Evolutionary conservation across 345 rosid species (phyloP).

Genomic region (Ceriops tagal): DNA sequence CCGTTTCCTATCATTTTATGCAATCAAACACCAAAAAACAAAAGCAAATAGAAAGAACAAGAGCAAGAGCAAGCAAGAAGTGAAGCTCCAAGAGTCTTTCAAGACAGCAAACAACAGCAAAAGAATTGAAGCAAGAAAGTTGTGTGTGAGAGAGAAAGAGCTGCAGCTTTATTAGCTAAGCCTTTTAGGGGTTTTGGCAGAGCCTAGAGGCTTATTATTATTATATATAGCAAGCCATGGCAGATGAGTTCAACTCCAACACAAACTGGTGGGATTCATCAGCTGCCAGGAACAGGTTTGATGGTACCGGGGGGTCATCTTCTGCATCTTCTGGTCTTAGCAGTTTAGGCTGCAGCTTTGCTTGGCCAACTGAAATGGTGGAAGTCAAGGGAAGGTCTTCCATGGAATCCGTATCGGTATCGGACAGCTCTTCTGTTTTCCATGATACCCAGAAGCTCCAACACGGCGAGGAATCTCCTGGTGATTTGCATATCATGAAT

Average conservation of each 20-base stretch:
- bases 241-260: constrained; percentile 51
- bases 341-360: constrained; percentile 40
- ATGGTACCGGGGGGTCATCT: constrained; percentile 36
- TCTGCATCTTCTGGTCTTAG: constrained; percentile 51
- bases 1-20: constrained; percentile 53
- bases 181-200: neutral
- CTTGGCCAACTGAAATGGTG: constrained; percentile 53
- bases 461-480: constrained; percentile 21
- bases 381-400: constrained; percentile 54
- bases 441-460: constrained; percentile 51
- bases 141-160: too few species aligned
- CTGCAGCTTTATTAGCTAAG: neutral
- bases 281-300: constrained; percentile 38
- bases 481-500: constrained; percentile 73
- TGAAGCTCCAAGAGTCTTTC: neutral
- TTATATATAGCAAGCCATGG: constrained; percentile 36
- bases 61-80: neutral
- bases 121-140: too few species aligned
- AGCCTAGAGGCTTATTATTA: neutral
- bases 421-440: constrained; percentile 47
- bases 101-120: neutral
- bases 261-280: constrained; percentile 67
- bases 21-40: constrained; percentile 7
- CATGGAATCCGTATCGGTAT: constrained; percentile 48
- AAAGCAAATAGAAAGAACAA: neutral